These are phyloP conservation scores for Candida orba DNA, from an alignment of 805 yeast species.

Conservation along the genomic window DNA sequence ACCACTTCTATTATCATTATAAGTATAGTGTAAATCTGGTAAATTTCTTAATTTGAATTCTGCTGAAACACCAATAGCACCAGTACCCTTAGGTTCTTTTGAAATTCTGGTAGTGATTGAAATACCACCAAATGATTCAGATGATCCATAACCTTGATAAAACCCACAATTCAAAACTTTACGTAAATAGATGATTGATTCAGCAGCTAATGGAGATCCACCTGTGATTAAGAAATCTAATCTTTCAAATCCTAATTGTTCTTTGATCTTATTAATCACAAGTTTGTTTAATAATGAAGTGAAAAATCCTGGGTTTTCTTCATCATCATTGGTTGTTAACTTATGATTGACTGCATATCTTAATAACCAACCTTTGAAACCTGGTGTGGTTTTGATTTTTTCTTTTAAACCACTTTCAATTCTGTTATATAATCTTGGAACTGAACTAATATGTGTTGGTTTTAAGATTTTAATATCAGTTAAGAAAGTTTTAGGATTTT, in stretches of 20 bases:
- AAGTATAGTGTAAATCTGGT: slow-evolving; percentile 52
- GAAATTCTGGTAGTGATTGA: slow-evolving; percentile 40
- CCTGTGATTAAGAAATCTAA: slow-evolving; percentile 40
- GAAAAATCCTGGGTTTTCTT: slow-evolving; percentile 30
- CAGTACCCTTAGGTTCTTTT: slow-evolving; percentile 44
- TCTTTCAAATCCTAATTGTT: slow-evolving; percentile 42
- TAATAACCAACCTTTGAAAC: slow-evolving; percentile 35
- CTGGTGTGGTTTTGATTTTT: slow-evolving; percentile 36
- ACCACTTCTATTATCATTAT: slow-evolving; percentile 41
- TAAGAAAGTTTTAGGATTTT: slow-evolving; percentile 42
- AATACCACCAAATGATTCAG: slow-evolving; percentile 66
- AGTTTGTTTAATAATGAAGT: slow-evolving; percentile 29
- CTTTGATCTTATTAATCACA: slow-evolving; percentile 36
- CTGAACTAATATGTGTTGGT: slow-evolving; percentile 49
- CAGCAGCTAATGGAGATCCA: slow-evolving; percentile 65
- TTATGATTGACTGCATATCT: slow-evolving; percentile 37
- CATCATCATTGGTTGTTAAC: slow-evolving; percentile 17
- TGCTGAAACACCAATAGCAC: slow-evolving; percentile 46
- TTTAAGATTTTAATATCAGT: slow-evolving; percentile 50
- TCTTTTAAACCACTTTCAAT: slow-evolving; percentile 56
- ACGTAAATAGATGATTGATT: slow-evolving; percentile 53
- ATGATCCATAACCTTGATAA: slow-evolving; percentile 69
- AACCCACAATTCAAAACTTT: slow-evolving; percentile 51
- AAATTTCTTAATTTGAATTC: slow-evolving; percentile 59
- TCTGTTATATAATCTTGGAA: slow-evolving; percentile 58